Conservation (phyloP, 192 early-diverging fungal genomes). For the Rhizoclosmatium sp. region DNA sequence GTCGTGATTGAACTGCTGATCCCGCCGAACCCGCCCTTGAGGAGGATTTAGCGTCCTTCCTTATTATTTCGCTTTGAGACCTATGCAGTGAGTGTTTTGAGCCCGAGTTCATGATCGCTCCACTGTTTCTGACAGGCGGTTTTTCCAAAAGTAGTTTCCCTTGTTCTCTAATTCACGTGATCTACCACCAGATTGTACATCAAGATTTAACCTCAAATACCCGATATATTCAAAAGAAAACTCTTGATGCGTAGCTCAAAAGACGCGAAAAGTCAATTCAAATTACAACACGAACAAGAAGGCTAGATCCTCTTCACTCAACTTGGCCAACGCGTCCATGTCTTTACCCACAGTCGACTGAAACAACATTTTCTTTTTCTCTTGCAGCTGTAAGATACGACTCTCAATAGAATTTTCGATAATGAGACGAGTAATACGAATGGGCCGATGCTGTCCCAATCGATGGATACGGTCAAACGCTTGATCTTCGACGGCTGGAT, state of each 20-base stretch:
- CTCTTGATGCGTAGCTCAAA: too few relatives aligned
- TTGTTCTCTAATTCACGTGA: background rate
- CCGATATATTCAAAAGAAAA: background rate
- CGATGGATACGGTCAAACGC: slow-evolving; percentile 96
- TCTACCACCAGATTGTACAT: background rate
- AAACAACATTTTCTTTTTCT: slow-evolving; percentile 92
- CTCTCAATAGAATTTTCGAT: slow-evolving; percentile 93
- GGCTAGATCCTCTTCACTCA: slow-evolving; percentile 29
- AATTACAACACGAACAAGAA: slow-evolving; percentile 38
- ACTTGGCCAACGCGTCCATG: slow-evolving; percentile 73
- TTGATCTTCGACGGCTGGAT: slow-evolving; percentile 71
- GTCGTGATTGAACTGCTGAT: slow-evolving; percentile 1
- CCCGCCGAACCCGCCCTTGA: background rate
- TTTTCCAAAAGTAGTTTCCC: background rate
- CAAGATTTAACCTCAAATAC: background rate
- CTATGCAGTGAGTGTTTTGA: slow-evolving; percentile 16
- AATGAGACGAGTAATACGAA: slow-evolving; percentile 86
- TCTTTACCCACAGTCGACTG: slow-evolving; percentile 88
- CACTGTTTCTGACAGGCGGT: too few relatives aligned
- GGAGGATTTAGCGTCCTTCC: background rate
- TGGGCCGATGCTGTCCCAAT: slow-evolving; percentile 89
- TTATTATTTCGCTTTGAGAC: slow-evolving; percentile 3
- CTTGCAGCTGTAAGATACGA: slow-evolving; percentile 88
- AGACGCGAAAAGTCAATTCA: background rate
- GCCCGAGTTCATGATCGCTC: background rate